Evolutionary conservation across 148 eudicot species (phyloP), one percentile per base, ranked within the genome.

Genomic region (Oxyria digyna): DNA sequence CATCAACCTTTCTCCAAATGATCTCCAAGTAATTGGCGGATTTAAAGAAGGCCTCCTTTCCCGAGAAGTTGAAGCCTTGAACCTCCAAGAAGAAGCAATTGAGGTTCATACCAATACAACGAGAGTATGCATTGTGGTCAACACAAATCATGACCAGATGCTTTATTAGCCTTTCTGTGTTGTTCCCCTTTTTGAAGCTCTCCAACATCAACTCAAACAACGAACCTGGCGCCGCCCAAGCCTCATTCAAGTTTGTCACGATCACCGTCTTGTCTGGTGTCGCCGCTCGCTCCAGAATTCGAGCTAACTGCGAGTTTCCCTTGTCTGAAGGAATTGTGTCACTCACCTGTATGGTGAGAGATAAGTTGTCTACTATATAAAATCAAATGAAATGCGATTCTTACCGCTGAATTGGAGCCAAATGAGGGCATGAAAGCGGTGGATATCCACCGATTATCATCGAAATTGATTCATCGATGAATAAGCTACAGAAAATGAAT

Each of bases 1-100:
- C 26, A 8, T 43, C 57, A 6, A 68, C 29, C 71, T 68, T 68
- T 4, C 18, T 68, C 71, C 71, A 68, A 42, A 68, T 21, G 26
- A 68, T 41, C 52, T 68, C 35, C 11, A 68, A 4, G 55, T 68
- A 68, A 17, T 42, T 43, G 71, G 71, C 1, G 9, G 55, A 43
- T 55, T 4, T 68, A 12, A 42, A 68, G 9, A 8, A 23, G 14
- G 71, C 71, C 35, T 68, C 71, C 20, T 27, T 52, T 7, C n/a
- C 23, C 1, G 71, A 42, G 26, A 68, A 27, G 35, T 68, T 45
- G 33, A 68, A 45, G 20, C 55, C 52, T 21, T 68, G 21, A 3
- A 68, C 38, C 10, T 68, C 10, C 26, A 42, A n/a, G 10, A 23
- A 8, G 37, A 42, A 45, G 52, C 71, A 68, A 8, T 68, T 32